Conservation (phyloP, 2,329 filamentous ascomycete species). For the Alternaria solani region DNA sequence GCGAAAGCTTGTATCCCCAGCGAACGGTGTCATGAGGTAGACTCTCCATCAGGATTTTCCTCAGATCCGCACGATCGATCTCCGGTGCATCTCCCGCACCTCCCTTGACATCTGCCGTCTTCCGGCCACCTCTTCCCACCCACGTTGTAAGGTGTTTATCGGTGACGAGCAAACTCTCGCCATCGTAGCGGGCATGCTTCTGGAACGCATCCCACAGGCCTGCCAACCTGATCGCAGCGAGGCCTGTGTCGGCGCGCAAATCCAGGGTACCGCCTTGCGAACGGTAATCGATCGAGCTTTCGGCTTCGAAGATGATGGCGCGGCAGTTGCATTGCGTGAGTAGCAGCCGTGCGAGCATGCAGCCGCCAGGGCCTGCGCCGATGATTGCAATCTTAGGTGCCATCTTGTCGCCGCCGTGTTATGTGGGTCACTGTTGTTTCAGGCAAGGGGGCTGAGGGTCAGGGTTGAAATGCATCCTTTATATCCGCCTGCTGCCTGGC, state of each 20-base stretch:
- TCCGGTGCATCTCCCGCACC: conserved; percentile 31
- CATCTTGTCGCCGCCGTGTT: conserved; percentile 1
- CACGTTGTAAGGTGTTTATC: conserved; percentile 48
- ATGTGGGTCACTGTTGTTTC: neutral
- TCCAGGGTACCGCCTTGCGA: conserved; percentile 61
- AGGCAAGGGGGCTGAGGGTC: neutral
- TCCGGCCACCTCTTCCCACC: conserved; percentile 24
- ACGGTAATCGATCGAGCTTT: conserved; percentile 35
- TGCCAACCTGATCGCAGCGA: conserved; percentile 60
- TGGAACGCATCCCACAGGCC: conserved; percentile 60
- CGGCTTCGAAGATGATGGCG: conserved; percentile 59
- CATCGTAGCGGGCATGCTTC: conserved; percentile 52
- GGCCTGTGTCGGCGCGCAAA: conserved; percentile 60
- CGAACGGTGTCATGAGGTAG: conserved; percentile 32
- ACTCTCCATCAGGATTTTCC: conserved; percentile 33
- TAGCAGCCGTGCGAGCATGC: conserved; percentile 63
- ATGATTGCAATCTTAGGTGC: conserved; percentile 49
- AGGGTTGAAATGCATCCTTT: neutral
- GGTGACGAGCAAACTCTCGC: conserved; percentile 53
- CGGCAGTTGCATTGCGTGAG: conserved; percentile 53
- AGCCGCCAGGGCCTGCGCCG: conserved; percentile 55
- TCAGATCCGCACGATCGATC: conserved; percentile 35
- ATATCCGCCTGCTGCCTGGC: neutral
- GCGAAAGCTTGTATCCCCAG: conserved; percentile 34
- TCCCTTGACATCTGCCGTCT: conserved; percentile 13